Percentiles rank a stretch among this genome's conserved stretches.
These are phyloP conservation scores for Penicillium alfredii DNA, from an alignment of 495 filamentous ascomycete species.

Conservation along the genomic window DNA sequence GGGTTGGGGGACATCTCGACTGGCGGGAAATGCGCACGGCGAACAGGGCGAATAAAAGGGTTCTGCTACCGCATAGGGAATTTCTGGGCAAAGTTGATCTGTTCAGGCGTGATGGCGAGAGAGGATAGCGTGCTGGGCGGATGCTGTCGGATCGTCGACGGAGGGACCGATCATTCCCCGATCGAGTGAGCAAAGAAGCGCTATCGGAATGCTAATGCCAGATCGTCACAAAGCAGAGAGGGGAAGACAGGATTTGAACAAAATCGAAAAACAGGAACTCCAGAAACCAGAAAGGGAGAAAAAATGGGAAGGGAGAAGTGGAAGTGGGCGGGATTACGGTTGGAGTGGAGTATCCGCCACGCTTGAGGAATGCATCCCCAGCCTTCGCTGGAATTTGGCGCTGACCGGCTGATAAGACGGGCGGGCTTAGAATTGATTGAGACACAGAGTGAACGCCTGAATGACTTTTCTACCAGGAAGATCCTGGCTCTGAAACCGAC, in stretches of 20 bases:
- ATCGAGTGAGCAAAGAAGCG: constrained; percentile 11
- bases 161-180: constrained; percentile 21
- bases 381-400: not conserved
- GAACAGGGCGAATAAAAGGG: constrained; percentile 5
- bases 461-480: too few relatives aligned
- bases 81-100: too few relatives aligned
- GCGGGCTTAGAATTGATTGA: constrained; percentile 1
- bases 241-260: constrained; percentile 2
- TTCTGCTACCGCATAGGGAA: constrained; percentile 30
- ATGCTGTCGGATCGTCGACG: constrained; percentile 20
- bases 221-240: not conserved
- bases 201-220: not conserved
- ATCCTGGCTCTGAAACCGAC: too few relatives aligned
- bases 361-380: constrained; percentile 17
- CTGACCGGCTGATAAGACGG: constrained; percentile 6
- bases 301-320: constrained; percentile 5
- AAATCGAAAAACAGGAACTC: constrained; percentile 3
- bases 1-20: constrained; percentile 18
- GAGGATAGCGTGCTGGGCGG: constrained; percentile 7
- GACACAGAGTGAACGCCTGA: not conserved
- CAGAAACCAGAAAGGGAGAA: constrained; percentile 3
- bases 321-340: constrained; percentile 19
- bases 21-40: constrained; percentile 10
- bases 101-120: not conserved
- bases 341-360: constrained; percentile 13